Percentiles rank a stretch among this genome's conserved stretches.
phyloP scores from a whole-genome alignment of 176 grass and related monocot species.

The Calamus simplicifolius region DNA sequence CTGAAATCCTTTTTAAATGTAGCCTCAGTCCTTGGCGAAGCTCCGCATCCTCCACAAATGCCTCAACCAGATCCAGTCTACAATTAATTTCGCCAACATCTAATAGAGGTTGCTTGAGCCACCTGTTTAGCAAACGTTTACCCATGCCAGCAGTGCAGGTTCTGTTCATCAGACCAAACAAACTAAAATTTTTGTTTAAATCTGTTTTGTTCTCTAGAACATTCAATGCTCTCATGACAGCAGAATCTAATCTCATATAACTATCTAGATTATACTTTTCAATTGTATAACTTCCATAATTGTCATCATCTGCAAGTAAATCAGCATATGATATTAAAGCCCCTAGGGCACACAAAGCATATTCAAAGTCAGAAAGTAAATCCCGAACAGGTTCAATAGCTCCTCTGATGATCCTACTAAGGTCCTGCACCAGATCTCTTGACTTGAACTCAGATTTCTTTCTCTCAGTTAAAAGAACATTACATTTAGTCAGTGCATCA shows the following conservation, averaged over 20 bases:
- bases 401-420: conserved; percentile 81
- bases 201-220: conserved; percentile 87
- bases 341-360: conserved; percentile 69
- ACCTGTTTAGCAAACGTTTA: conserved; percentile 79
- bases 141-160: conserved; percentile 98
- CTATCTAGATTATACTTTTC: conserved; percentile 78
- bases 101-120: conserved; percentile 92
- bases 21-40: conserved; percentile 73
- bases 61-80: conserved; percentile 85
- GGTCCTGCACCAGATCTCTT: conserved; percentile 82
- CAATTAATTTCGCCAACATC: conserved; percentile 78
- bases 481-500: conserved; percentile 62
- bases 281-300: conserved; percentile 71
- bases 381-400: conserved; percentile 79
- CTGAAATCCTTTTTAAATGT: conserved; percentile 79
- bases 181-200: conserved; percentile 94
- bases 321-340: conserved; percentile 73
- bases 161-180: conserved; percentile 97
- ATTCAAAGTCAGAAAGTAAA: conserved; percentile 77
- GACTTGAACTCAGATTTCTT: conserved; percentile 92
- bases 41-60: conserved; percentile 74
- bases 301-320: conserved; percentile 83
- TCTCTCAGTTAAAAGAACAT: conserved; percentile 64
- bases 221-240: conserved; percentile 78
- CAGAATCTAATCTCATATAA: conserved; percentile 95